These are phyloP conservation scores for Betula pendula DNA, from an alignment of 306 rosid genomes.

Conservation along the genomic window DNA sequence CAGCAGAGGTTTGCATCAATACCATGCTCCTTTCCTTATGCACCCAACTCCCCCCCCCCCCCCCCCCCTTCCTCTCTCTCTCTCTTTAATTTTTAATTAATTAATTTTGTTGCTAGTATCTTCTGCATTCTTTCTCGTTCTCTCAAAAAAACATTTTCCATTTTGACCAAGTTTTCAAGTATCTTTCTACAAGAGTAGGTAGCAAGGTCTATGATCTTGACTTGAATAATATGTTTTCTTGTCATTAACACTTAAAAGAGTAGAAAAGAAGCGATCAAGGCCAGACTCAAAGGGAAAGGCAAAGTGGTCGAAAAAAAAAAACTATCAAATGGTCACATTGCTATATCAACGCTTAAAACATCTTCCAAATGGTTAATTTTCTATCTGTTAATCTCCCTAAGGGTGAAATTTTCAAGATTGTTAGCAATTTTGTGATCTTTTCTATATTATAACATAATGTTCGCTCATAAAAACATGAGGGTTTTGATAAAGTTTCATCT, in stretches of 20 bases:
- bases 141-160: background rate
- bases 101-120: background rate
- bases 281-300: background rate
- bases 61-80: too few relatives aligned
- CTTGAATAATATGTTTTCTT: slow-evolving; percentile 14
- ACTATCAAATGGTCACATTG: background rate
- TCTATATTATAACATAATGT: background rate
- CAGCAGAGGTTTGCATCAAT: background rate
- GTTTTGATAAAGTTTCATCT: background rate
- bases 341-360: background rate
- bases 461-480: background rate
- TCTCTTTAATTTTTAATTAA: background rate
- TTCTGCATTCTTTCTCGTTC: slow-evolving; percentile 8
- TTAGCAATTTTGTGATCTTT: background rate
- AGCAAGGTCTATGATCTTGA: slow-evolving; percentile 7
- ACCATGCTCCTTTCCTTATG: slow-evolving; percentile 4
- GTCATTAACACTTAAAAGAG: slow-evolving; percentile 4
- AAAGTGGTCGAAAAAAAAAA: background rate
- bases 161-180: slow-evolving; percentile 2
- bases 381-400: background rate
- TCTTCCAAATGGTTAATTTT: background rate
- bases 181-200: background rate
- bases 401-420: background rate
- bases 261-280: background rate
- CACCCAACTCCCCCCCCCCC: background rate